A percentile compares a stretch with the other conserved stretches of the same genome.
Evolutionary conservation across 441 rosid species (phyloP).

Genomic region (Syzygium malaccense): DNA sequence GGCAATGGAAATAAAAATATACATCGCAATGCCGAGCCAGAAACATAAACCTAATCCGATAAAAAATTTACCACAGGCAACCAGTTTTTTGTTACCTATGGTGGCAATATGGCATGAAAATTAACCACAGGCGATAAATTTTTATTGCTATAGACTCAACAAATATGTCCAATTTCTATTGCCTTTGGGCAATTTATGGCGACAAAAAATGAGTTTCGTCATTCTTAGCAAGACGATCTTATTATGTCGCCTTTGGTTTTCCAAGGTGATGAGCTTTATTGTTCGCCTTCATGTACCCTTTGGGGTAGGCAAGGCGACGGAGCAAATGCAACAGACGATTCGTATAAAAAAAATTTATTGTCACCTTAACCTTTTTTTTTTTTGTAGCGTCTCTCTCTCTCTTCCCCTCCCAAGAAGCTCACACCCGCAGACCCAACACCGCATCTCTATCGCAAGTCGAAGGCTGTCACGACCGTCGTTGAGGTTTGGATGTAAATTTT

Average conservation of each 20-base stretch:
- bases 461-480: background rate
- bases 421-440: background rate
- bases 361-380: background rate
- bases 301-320: background rate
- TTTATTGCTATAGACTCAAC: background rate
- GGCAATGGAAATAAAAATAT: background rate
- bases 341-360: too few relatives aligned
- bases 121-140: background rate
- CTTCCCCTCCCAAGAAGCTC: background rate
- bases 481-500: background rate
- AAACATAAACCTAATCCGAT: background rate
- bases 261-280: background rate
- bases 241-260: background rate
- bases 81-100: background rate
- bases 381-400: background rate
- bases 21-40: background rate
- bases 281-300: accelerated
- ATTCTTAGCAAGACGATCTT: background rate
- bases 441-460: background rate
- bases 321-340: too few relatives aligned
- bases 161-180: background rate
- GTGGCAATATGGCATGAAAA: background rate
- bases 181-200: background rate
- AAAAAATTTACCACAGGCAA: background rate
- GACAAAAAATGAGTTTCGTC: background rate